These are phyloP conservation scores for Sarcocystis neurona DNA, from an alignment of 169 alveolate species.

Conservation along the genomic window DNA sequence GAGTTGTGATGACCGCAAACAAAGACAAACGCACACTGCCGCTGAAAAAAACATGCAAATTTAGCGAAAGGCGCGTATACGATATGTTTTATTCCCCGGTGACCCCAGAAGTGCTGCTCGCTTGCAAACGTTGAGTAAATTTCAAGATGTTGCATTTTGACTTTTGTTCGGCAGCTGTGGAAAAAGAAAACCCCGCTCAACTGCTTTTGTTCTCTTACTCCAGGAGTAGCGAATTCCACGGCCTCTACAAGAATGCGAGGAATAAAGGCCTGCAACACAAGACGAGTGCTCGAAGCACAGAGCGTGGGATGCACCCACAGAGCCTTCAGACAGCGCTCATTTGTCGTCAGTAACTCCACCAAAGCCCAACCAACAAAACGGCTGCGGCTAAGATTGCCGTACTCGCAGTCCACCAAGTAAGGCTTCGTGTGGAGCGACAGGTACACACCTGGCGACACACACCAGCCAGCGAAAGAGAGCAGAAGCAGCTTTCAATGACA, in stretches of 20 bases:
- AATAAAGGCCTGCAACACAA: constrained; percentile 67
- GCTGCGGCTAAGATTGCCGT: constrained; percentile 70
- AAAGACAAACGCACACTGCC: no score
- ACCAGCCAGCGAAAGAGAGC: background rate
- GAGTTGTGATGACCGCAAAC: no score
- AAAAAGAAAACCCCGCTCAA: background rate
- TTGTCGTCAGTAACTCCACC: constrained; percentile 70
- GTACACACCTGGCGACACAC: constrained; percentile 56
- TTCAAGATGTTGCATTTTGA: no score
- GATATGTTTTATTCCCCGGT: no score
- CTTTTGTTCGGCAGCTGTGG: background rate
- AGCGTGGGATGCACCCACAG: constrained; percentile 74
- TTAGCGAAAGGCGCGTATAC: no score
- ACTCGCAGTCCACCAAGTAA: constrained; percentile 65
- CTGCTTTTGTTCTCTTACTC: constrained; percentile 8
- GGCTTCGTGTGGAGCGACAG: constrained; percentile 71
- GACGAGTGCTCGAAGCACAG: constrained; percentile 70
- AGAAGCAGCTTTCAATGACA: background rate
- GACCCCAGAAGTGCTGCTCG: background rate
- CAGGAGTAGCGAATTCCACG: constrained; percentile 56
- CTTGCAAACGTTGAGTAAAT: background rate
- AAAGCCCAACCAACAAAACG: constrained; percentile 73
- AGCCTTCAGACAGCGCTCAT: constrained; percentile 73
- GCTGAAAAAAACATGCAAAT: no score
- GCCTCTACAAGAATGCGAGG: constrained; percentile 71